These are phyloP conservation scores for Colletotrichum neosansevieriae DNA, from an alignment of 2,329 filamentous ascomycete genomes.

Conservation along the genomic window DNA sequence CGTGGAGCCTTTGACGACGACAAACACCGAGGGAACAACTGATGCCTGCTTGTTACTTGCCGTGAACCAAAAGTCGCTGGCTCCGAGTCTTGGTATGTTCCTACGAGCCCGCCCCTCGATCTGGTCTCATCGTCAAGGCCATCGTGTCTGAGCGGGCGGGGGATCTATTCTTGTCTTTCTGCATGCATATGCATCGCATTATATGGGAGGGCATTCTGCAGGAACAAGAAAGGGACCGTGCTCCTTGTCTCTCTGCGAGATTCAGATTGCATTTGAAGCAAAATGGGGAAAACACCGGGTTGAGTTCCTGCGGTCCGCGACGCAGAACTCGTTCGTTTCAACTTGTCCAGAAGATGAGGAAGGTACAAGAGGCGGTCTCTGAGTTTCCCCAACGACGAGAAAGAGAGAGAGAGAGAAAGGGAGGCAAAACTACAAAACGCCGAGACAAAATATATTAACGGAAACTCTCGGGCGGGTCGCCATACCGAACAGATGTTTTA, in stretches of 20 bases:
- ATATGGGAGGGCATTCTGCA: not conserved
- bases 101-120: not conserved
- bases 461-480: not conserved
- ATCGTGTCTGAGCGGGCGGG: not conserved
- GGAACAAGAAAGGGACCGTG: conserved; percentile 4
- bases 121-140: not conserved
- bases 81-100: conserved; percentile 2
- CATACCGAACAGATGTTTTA: not conserved
- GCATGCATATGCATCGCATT: conserved; percentile 6
- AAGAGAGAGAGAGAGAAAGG: not conserved
- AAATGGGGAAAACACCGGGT: not conserved
- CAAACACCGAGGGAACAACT: too few species aligned
- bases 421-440: not conserved
- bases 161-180: not conserved
- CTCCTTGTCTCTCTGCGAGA: conserved; percentile 1
- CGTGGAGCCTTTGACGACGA: too few species aligned
- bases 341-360: not conserved
- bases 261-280: not conserved
- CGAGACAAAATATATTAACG: not conserved
- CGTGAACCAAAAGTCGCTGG: conserved; percentile 12
- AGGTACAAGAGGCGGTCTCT: not conserved
- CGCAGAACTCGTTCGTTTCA: conserved; percentile 7
- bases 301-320: not conserved
- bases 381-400: not conserved
- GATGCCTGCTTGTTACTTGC: not conserved